Conservation (phyloP, 1,284 basidiomycete species). For the Leccinum insolens region DNA sequence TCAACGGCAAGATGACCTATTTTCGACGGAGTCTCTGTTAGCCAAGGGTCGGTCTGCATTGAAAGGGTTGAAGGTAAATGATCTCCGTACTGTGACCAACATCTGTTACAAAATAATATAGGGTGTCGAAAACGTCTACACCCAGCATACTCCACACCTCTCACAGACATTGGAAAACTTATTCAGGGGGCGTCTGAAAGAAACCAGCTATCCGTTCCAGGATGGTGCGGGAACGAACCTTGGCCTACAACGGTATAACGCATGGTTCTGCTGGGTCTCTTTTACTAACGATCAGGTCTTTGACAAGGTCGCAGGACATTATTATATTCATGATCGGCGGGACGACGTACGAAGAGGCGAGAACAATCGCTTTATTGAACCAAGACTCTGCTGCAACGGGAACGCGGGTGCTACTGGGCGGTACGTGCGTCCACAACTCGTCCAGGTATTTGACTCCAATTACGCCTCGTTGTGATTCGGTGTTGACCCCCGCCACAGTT, state of each 20-base stretch:
- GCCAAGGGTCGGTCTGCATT: slow-evolving; percentile 94
- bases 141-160: slow-evolving; percentile 95
- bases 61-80: slow-evolving; percentile 86
- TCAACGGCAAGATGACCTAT: slow-evolving; percentile 96
- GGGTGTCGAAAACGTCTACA: slow-evolving; percentile 99
- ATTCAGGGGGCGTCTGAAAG: slow-evolving; percentile 84
- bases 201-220: slow-evolving; percentile 90
- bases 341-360: slow-evolving; percentile 91
- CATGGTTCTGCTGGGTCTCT: background rate
- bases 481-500: slow-evolving; percentile 46
- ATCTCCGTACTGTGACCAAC: background rate
- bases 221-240: slow-evolving; percentile 72
- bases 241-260: slow-evolving; percentile 62
- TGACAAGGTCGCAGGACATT: slow-evolving; percentile 83
- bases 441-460: slow-evolving; percentile 60
- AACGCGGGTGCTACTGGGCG: slow-evolving; percentile 83
- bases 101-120: slow-evolving; percentile 32
- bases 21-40: slow-evolving; percentile 94
- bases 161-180: slow-evolving; percentile 91
- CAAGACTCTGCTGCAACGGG: slow-evolving; percentile 68
- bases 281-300: slow-evolving; percentile 2
- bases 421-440: slow-evolving; percentile 93
- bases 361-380: slow-evolving; percentile 83
- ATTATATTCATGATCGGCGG: slow-evolving; percentile 96
- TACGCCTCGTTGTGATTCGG: background rate